Conservation (phyloP, 1,284 basidiomycete genomes). For the Jaminaea rosea region DNA sequence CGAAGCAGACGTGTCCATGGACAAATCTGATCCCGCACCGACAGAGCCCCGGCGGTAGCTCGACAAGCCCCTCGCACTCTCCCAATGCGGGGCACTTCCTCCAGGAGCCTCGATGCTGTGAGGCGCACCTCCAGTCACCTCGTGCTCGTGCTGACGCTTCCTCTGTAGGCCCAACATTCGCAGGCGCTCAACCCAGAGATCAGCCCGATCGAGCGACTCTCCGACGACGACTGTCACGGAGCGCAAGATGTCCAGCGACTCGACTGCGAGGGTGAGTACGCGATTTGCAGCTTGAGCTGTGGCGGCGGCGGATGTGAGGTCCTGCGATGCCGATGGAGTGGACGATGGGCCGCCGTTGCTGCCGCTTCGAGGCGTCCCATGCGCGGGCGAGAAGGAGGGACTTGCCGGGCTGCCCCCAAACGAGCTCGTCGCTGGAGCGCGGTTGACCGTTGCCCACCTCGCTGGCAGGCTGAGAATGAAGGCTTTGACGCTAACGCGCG, state of each 20-base stretch:
- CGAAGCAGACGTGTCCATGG: constrained; percentile 26
- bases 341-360: constrained; percentile 15
- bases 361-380: no score
- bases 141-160: constrained; percentile 31
- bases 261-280: constrained; percentile 73
- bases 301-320: constrained; percentile 12
- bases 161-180: constrained; percentile 31
- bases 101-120: constrained; percentile 2
- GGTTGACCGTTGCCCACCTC: constrained; percentile 57
- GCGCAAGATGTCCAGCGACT: constrained; percentile 81
- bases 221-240: constrained; percentile 75
- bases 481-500: constrained; percentile 63
- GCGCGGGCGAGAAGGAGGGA: constrained; percentile 34
- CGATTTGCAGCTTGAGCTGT: constrained; percentile 62
- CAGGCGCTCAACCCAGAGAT: constrained; percentile 59
- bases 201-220: constrained; percentile 76
- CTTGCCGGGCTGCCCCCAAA: constrained; percentile 32
- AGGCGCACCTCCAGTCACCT: constrained; percentile 7
- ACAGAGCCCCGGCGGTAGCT: constrained; percentile 16
- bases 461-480: constrained; percentile 74
- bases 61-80: constrained; percentile 18
- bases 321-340: constrained; percentile 10
- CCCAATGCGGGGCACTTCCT: constrained; percentile 14
- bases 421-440: constrained; percentile 12
- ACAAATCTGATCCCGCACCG: constrained; percentile 18